A percentile compares a stretch with the other conserved stretches of the same genome.
These are phyloP conservation scores for Pythium plurisporium DNA, from an alignment of 352 stramenopile species.

Conservation along the genomic window DNA sequence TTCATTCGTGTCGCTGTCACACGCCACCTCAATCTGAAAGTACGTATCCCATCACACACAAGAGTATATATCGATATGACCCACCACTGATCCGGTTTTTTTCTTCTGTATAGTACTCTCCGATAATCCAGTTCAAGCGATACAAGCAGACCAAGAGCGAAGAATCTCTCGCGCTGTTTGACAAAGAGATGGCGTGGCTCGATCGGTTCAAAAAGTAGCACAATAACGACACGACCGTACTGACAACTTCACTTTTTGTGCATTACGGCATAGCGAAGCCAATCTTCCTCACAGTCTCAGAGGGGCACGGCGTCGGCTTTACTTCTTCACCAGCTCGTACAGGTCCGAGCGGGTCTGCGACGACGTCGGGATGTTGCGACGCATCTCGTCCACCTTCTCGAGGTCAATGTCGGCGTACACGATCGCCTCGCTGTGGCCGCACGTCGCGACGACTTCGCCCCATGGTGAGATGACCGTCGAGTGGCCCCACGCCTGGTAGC, in stretches of 20 bases:
- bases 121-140: conserved; percentile 74
- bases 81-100: too few species aligned
- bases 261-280: too few species aligned
- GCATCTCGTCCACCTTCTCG: conserved; percentile 92
- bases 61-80: too few species aligned
- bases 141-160: conserved; percentile 61
- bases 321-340: conserved; percentile 90
- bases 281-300: too few species aligned
- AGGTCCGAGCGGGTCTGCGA: conserved; percentile 94
- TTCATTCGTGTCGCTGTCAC: conserved; percentile 71
- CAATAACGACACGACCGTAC: background rate
- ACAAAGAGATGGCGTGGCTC: conserved; percentile 77
- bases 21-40: conserved; percentile 77
- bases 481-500: conserved; percentile 99
- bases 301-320: conserved; percentile 11
- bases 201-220: conserved; percentile 35
- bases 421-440: conserved; percentile 89
- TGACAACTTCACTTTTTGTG: background rate
- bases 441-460: conserved; percentile 96
- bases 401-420: conserved; percentile 97
- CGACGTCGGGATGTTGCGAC: conserved; percentile 94
- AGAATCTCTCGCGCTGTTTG: conserved; percentile 54
- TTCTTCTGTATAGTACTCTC: conserved; percentile 46
- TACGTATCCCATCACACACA: conserved; percentile 12
- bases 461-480: conserved; percentile 96